Conservation (phyloP, 148 eudicot genomes). For the Agrostemma githago region DNA sequence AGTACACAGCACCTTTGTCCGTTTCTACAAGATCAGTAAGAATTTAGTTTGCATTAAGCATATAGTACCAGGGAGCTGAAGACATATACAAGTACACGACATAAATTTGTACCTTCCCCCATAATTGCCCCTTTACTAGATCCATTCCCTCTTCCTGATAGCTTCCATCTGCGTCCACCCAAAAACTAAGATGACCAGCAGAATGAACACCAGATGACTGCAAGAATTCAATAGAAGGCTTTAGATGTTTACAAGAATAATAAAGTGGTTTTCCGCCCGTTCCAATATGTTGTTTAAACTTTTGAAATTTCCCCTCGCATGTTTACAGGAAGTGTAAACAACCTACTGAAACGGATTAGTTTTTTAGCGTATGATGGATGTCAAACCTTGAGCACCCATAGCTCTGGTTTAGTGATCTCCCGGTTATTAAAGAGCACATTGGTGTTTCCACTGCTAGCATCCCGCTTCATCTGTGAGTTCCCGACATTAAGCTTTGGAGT, state of each 20-base stretch:
- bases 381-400: slow-evolving; percentile 54
- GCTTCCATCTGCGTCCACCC: slow-evolving; percentile 62
- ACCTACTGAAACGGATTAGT: neutral
- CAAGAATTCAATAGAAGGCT: slow-evolving; percentile 20
- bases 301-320: no score
- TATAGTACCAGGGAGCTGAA: slow-evolving; percentile 8
- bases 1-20: slow-evolving; percentile 48
- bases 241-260: slow-evolving; percentile 7
- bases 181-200: slow-evolving; percentile 52
- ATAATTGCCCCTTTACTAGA: slow-evolving; percentile 40
- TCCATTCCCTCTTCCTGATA: slow-evolving; percentile 64
- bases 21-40: slow-evolving; percentile 38
- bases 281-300: no score
- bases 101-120: slow-evolving; percentile 54
- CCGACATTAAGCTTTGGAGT: slow-evolving; percentile 50
- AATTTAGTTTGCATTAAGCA: neutral
- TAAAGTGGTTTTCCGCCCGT: neutral
- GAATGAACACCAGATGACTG: slow-evolving; percentile 63
- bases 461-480: slow-evolving; percentile 24
- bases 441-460: slow-evolving; percentile 75
- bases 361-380: neutral
- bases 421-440: slow-evolving; percentile 48
- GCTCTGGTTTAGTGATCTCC: slow-evolving; percentile 58
- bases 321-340: no score
- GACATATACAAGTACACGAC: neutral